phyloP scores from a whole-genome alignment of 2,329 filamentous ascomycete species.

The Neoscytalidium dimidiatum region DNA sequence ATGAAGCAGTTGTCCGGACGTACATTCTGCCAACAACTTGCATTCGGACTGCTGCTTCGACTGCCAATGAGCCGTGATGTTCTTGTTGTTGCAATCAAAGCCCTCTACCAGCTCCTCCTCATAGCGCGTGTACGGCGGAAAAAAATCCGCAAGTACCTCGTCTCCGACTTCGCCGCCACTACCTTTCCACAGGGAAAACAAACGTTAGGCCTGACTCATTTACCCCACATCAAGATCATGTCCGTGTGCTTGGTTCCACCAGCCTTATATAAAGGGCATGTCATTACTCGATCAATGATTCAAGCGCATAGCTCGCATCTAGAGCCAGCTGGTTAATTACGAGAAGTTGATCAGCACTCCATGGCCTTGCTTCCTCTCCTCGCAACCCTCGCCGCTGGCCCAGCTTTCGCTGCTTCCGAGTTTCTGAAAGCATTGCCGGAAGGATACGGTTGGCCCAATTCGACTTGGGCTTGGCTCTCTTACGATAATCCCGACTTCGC shows the following conservation, averaged over 20 bases:
- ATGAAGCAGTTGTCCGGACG: too few species aligned
- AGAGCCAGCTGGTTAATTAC: background rate
- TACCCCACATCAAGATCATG: background rate
- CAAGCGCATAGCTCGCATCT: background rate
- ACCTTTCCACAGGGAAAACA: too few species aligned
- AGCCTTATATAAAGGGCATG: background rate
- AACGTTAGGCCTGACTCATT: too few species aligned
- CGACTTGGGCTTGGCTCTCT: constrained; percentile 21
- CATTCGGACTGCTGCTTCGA: too few species aligned
- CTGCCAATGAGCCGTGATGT: too few species aligned
- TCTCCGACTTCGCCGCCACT: background rate
- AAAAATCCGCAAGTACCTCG: background rate
- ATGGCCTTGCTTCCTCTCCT: background rate
- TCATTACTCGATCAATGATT: background rate
- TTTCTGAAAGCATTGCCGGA: background rate
- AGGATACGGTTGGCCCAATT: background rate
- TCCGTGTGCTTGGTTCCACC: background rate
- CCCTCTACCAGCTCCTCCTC: too few species aligned
- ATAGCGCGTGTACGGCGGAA: background rate
- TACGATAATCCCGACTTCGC: constrained; percentile 20
- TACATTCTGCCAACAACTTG: too few species aligned
- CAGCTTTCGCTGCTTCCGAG: background rate
- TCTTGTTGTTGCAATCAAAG: too few species aligned
- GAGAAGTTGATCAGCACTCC: background rate
- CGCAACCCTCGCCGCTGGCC: background rate